Evolutionary conservation across 129 eudicot genomes (phyloP).

Genomic region (Daucus carota): DH1_v3.0 NC_030387.2:37979001-37979500

Average conservation of each 20-base stretch:
- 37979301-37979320: conserved; percentile 86
- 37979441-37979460: conserved; percentile 86
- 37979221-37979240: conserved; percentile 76
- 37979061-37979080: conserved; percentile 86
- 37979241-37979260: conserved; percentile 83
- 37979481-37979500: conserved; percentile 99
- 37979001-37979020: conserved; percentile 93
- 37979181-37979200: conserved; percentile 11
- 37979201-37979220: conserved; percentile 49
- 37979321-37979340: conserved; percentile 96
- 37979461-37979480: conserved; percentile 81
- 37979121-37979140: conserved; percentile 73
- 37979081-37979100: conserved; percentile 92
- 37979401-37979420: conserved; percentile 95
- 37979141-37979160: conserved; percentile 85
- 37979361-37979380: conserved; percentile 92
- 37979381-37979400: conserved; percentile 83
- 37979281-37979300: conserved; percentile 86
- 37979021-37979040: conserved; percentile 85
- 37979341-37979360: conserved; percentile 97
- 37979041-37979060: conserved; percentile 88
- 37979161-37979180: conserved; percentile 58
- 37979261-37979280: conserved; percentile 54
- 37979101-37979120: conserved; percentile 93
- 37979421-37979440: conserved; percentile 91